Evolutionary conservation across 352 stramenopile species (phyloP).

Genomic region (Globisporangium apiculatum): DNA sequence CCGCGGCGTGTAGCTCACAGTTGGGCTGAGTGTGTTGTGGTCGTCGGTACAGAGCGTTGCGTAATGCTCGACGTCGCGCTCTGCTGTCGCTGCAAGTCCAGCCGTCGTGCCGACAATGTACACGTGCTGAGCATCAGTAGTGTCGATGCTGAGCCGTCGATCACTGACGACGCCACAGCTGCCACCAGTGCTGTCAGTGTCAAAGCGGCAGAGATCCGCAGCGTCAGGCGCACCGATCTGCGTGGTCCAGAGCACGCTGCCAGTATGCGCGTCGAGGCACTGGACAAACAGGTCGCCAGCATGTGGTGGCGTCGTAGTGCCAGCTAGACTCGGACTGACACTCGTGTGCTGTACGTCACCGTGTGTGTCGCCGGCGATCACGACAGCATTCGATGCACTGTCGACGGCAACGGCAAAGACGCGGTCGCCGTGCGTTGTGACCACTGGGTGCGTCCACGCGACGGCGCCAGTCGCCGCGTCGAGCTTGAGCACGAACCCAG

Average conservation of each 20-base stretch:
- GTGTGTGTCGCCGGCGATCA: conserved; percentile 22
- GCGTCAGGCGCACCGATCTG: neutral
- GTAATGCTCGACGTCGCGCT: conserved; percentile 14
- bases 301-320: neutral
- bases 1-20: neutral
- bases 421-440: conserved; percentile 3
- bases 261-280: conserved; percentile 11
- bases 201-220: conserved; percentile 3
- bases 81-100: conserved; percentile 16
- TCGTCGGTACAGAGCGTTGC: conserved; percentile 7
- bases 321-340: neutral
- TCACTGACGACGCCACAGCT: conserved; percentile 6
- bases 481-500: conserved; percentile 17
- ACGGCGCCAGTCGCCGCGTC: conserved; percentile 2
- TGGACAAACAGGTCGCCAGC: conserved; percentile 20
- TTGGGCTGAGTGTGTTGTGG: neutral
- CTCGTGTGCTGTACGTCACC: conserved; percentile 3
- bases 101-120: conserved; percentile 16
- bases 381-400: neutral
- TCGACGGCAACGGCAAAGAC: conserved; percentile 20
- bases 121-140: conserved; percentile 1
- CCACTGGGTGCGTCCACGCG: conserved; percentile 9
- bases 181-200: too few relatives aligned
- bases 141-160: neutral
- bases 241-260: conserved; percentile 16